Base-by-base conservation (phyloP, 2,329 filamentous ascomycete genomes). In the Akanthomyces dipterigenus region DNA sequence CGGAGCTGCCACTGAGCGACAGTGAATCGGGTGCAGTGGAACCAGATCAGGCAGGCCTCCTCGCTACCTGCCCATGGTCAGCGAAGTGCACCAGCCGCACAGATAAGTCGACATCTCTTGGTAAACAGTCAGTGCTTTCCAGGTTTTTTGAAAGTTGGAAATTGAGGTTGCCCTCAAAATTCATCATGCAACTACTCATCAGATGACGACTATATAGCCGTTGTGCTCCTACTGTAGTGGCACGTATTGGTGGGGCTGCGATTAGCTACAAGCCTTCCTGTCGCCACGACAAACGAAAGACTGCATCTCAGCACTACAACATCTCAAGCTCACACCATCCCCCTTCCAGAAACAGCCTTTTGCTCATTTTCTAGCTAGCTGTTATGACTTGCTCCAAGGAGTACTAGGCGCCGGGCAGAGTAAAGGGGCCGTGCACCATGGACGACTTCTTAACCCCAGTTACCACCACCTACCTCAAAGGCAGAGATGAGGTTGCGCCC, bases 401-500 rank as follows among this genome's bases (percentile, higher is more conserved):
- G 14, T 6, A 36, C 9, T 49, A 34, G 45, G 36, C 26, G n/a
- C 56, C 26, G 36, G n/a, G 5, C 34, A 26, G 40, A 38, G 5
- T 51, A 36, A 43, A 36, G 40, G 18, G 14, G 16, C 48, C 18
- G 49, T 42, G 28, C 50, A 26, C 24, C 31, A 87, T 87, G 84
- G 83, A 85, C 61, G 78, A 78, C 31, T 72, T 87, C 28, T 72
- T 86, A 62, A 82, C 76, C 11, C 82, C 79, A 1, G 75, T 84
- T 65, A 82, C 79, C 75, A 80, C 78, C 53, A 79, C 77, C 2
- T 81, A 83, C 65, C 75, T 73, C 50, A 77, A 77, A 58, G 67
- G 70, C 43, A 73, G 66, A 50, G 68, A 72, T 28, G 73, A 77
- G 34, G 61, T 70, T 38, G 42, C 64, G 7, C 42, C 58, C 3